These are phyloP conservation scores for Davidsoniella neocaledoniae DNA, from an alignment of 2,329 filamentous ascomycete species.

Conservation along the genomic window DNA sequence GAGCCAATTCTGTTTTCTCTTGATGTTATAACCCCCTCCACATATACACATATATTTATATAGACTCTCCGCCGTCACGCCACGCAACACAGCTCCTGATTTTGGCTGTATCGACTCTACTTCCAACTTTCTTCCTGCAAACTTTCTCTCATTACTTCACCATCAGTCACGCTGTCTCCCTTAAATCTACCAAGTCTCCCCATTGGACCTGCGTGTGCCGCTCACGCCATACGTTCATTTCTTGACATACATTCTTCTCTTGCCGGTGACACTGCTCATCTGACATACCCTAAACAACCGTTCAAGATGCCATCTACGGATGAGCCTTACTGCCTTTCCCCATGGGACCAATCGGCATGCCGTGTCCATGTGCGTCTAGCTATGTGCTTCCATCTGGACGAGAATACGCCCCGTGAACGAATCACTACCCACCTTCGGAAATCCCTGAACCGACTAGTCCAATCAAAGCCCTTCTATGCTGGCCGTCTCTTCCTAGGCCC, in stretches of 20 bases:
- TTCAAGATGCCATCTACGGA: background rate
- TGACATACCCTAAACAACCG: too few species aligned
- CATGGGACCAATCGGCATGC: conserved; percentile 14
- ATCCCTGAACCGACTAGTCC: conserved; percentile 14
- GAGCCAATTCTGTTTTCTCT: too few species aligned
- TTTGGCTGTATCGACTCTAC: too few species aligned
- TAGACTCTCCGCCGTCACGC: too few species aligned
- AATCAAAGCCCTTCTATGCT: conserved; percentile 17
- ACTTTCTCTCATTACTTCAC: too few species aligned
- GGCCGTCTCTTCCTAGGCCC: conserved; percentile 16
- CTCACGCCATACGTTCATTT: background rate
- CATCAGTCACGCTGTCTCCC: background rate
- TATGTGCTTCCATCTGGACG: conserved; percentile 16
- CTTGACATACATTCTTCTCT: background rate
- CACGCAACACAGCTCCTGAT: too few species aligned
- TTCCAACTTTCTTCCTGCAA: too few species aligned
- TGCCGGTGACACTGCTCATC: background rate
- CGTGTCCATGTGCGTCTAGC: conserved; percentile 13
- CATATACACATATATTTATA: too few species aligned
- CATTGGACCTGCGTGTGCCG: background rate
- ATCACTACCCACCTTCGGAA: conserved; percentile 12
- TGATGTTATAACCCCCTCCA: too few species aligned
- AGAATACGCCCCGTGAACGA: conserved; percentile 7
- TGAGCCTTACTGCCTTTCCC: conserved; percentile 11
- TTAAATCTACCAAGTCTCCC: background rate